Conservation (phyloP, 176 grass and related monocot species). For the sorghum (Sorghum bicolor) region DNA sequence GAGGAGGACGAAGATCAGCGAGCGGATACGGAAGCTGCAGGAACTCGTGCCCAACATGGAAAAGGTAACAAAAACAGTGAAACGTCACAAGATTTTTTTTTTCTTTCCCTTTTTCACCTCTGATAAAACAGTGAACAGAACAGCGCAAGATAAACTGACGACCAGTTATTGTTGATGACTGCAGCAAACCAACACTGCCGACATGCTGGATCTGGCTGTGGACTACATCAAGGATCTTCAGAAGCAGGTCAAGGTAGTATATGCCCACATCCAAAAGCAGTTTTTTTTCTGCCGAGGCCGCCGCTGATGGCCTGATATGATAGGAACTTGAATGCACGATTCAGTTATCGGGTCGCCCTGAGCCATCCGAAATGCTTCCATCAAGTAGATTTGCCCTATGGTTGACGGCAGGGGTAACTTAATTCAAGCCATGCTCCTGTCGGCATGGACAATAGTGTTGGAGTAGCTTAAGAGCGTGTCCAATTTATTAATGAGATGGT, state of each 20-base stretch:
- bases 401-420: constrained; percentile 35
- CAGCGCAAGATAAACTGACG: neutral
- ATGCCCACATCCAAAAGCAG: neutral
- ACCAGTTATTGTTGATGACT: neutral
- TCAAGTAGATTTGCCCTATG: constrained; percentile 31
- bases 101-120: neutral
- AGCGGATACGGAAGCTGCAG: constrained; percentile 91
- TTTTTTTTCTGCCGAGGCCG: neutral
- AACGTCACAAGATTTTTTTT: neutral
- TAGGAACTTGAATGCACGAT: neutral
- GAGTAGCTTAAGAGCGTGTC: neutral
- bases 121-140: neutral
- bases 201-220: constrained; percentile 96
- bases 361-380: neutral
- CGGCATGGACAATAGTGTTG: neutral
- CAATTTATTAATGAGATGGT: neutral
- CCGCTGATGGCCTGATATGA: too few species aligned
- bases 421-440: neutral
- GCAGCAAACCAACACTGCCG: constrained; percentile 99
- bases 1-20: constrained; percentile 89
- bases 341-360: neutral
- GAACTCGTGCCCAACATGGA: constrained; percentile 97
- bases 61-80: constrained; percentile 56
- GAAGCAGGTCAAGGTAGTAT: constrained; percentile 98
- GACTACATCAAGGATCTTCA: constrained; percentile 98